Evolutionary conservation across 768 basidiomycete species (phyloP), one percentile per base, ranked within the genome.

Genomic region (Megacollybia marginata): DNA sequence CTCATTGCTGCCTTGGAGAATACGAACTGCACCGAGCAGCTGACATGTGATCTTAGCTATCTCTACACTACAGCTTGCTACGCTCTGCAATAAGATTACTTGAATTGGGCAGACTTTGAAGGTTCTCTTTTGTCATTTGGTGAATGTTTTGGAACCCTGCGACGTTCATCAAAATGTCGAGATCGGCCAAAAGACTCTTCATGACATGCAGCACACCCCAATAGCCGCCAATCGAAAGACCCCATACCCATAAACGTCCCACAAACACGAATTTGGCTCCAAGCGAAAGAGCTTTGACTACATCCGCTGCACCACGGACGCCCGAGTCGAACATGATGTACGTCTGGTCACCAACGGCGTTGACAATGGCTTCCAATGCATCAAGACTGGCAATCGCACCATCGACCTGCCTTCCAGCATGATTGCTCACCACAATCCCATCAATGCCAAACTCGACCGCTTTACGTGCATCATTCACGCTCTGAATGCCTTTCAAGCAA

Each of bases 281-380:
- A 15, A 80, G 64, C 2, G 78, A 77, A 42, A 80, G 60, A 4
- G 79, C 79, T 64, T 80, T 79, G 65, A 78, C 73, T n/a, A 78
- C 62, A 52, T 80, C 76, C 5, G 76, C 57, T 3, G 71, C 78
- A 9, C 71, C 73, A 48, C 72, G 68, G 31, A 79, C 68, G 9
- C 79, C 76, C n/a, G 73, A 77, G 60, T 79, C 76, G 52, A 75
- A 77, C 19, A 78, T 62, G 48, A 80, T 69, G 1, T 69, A 73
- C 67, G 75, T 68, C 59, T 73, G 74, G 53, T 73, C 71, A 8
- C 75, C 75, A 28, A 78, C 72, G 16, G 76, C 79, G 46, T 74
- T 67, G 11, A 65, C 71, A 49, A 78, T 76, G 31, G 72, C 73
- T n/a, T 73, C 70, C 7, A 78, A 68, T 31, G 71, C 62, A 51